Evolutionary conservation across 768 basidiomycete species (phyloP).

Genomic region (Lenzites betulinus): DNA sequence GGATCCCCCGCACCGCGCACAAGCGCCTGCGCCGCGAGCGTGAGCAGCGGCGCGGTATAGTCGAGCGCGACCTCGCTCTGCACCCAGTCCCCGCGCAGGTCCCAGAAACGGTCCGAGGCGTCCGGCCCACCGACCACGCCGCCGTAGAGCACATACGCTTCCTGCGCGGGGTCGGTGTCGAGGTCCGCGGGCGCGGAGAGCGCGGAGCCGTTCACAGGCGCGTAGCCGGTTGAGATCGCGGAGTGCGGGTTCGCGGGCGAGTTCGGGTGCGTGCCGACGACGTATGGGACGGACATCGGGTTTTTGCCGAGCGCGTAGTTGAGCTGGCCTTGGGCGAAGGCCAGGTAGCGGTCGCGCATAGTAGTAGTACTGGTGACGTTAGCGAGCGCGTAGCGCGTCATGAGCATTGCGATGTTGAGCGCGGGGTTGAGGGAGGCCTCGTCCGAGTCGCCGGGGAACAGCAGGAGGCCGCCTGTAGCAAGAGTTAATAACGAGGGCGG

Average conservation of each 20-base stretch:
- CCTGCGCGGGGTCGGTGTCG: conserved; percentile 60
- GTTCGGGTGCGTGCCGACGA: conserved; percentile 90
- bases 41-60: conserved; percentile 89
- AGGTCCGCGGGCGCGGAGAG: conserved; percentile 59
- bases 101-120: conserved; percentile 71
- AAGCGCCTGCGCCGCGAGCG: conserved; percentile 79
- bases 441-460: conserved; percentile 83
- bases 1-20: conserved; percentile 70
- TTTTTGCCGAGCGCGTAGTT: conserved; percentile 87
- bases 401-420: conserved; percentile 82
- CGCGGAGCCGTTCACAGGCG: conserved; percentile 50
- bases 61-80: conserved; percentile 88
- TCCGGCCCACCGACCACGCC: conserved; percentile 89
- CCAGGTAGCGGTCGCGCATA: conserved; percentile 62
- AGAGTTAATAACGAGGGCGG: neutral
- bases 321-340: conserved; percentile 78
- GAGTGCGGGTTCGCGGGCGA: conserved; percentile 91
- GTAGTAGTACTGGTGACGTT: conserved; percentile 59
- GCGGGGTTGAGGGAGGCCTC: conserved; percentile 82
- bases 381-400: conserved; percentile 68
- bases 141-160: conserved; percentile 82
- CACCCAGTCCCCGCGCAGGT: conserved; percentile 88
- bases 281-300: conserved; percentile 85
- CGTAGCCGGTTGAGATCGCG: conserved; percentile 84
- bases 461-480: conserved; percentile 71